Conservation (phyloP, 257 asterid species). For the Perilla frutescens region DNA sequence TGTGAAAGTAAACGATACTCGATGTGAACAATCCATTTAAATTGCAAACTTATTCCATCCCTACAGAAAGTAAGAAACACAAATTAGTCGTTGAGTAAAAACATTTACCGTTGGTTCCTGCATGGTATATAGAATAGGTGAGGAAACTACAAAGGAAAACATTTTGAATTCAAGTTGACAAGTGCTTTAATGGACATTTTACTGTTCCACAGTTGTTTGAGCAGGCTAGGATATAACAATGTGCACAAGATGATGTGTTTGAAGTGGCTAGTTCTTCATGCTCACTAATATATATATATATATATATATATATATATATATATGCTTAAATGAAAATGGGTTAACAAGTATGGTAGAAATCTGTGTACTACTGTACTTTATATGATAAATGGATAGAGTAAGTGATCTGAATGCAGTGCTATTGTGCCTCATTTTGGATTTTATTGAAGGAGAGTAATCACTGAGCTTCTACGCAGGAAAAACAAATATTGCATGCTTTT, state of each 20-base stretch:
- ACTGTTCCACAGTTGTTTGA: not conserved
- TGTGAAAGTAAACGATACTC: not conserved
- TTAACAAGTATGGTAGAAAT: not conserved
- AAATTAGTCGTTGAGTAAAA: not conserved
- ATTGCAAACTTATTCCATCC: not conserved
- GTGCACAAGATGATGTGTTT: conserved; percentile 6
- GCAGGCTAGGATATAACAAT: not conserved
- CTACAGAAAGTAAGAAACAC: not conserved
- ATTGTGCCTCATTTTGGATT: conserved; percentile 2
- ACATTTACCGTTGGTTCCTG: not conserved
- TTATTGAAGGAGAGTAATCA: conserved; percentile 2
- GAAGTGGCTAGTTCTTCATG: not conserved
- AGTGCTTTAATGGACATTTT: not conserved
- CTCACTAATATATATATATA: not conserved
- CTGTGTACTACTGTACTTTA: too few relatives aligned
- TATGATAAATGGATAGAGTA: not conserved
- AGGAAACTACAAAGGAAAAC: too few relatives aligned
- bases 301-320: not conserved
- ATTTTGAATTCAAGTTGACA: too few relatives aligned
- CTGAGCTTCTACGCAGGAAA: not conserved
- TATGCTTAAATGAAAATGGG: not conserved
- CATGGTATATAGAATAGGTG: not conserved
- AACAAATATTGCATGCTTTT: not conserved
- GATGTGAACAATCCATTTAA: not conserved
- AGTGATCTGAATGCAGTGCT: not conserved